These are phyloP conservation scores for Globisporangium nunn DNA, from an alignment of 352 stramenopile genomes.

Conservation along the genomic window DNA sequence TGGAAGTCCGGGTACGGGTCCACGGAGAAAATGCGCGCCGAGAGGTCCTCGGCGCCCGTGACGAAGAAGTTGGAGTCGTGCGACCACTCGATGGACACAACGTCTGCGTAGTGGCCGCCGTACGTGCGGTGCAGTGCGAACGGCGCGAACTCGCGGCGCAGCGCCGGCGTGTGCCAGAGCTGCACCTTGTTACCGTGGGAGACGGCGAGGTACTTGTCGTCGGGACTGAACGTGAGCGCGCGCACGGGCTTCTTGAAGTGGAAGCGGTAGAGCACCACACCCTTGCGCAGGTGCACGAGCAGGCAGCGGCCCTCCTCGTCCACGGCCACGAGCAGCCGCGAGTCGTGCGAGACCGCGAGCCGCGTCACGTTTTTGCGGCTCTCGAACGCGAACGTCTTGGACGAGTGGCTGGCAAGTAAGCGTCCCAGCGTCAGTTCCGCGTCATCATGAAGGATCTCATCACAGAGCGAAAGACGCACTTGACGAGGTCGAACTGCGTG, in stretches of 20 bases:
- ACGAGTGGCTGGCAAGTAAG: constrained; percentile 55
- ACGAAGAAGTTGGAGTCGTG: constrained; percentile 89
- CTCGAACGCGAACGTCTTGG: constrained; percentile 89
- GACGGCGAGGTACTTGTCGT: constrained; percentile 87
- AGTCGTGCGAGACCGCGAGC: constrained; percentile 86
- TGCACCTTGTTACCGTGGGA: constrained; percentile 89
- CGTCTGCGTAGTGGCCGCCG: constrained; percentile 84
- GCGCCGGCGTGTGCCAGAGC: constrained; percentile 83
- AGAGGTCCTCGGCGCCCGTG: constrained; percentile 84
- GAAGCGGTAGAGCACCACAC: constrained; percentile 90
- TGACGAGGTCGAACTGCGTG: constrained; percentile 91
- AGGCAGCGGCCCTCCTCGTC: constrained; percentile 88
- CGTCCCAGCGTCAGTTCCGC: not conserved
- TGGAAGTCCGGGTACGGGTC: constrained; percentile 67
- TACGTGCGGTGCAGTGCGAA: constrained; percentile 87
- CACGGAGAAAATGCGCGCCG: constrained; percentile 82
- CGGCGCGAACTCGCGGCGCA: constrained; percentile 88
- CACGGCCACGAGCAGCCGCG: constrained; percentile 83
- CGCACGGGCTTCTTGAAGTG: constrained; percentile 91
- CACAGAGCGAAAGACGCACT: constrained; percentile 41
- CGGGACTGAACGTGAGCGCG: constrained; percentile 84
- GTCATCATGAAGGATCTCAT: too few relatives aligned
- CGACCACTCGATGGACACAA: constrained; percentile 83
- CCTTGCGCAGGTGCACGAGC: constrained; percentile 86
- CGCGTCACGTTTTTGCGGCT: constrained; percentile 85